Conservation (phyloP, 2,329 filamentous ascomycete genomes). For the Colletotrichum lupini region DNA sequence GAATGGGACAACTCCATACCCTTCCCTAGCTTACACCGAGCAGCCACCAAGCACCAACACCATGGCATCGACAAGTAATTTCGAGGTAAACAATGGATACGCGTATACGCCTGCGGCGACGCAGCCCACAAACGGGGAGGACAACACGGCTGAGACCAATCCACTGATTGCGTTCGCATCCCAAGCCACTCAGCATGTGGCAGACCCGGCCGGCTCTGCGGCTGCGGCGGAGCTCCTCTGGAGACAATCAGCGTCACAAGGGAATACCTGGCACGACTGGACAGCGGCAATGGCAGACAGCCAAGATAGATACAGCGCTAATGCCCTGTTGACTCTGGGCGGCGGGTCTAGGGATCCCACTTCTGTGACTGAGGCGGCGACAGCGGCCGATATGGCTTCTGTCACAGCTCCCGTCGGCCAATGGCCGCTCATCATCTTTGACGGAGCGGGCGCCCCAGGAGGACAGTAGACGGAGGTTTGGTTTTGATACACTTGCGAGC, state of each 20-base stretch:
- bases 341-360: slow-evolving; percentile 37
- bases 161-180: slow-evolving; percentile 53
- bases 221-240: slow-evolving; percentile 45
- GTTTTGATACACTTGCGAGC: neutral
- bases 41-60: slow-evolving; percentile 37
- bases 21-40: slow-evolving; percentile 44
- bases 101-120: slow-evolving; percentile 17
- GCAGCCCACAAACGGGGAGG: slow-evolving; percentile 34
- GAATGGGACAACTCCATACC: slow-evolving; percentile 43
- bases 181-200: slow-evolving; percentile 50
- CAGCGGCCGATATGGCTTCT: slow-evolving; percentile 27
- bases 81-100: slow-evolving; percentile 29
- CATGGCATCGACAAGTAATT: slow-evolving; percentile 34
- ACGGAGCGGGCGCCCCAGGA: slow-evolving; percentile 8
- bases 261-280: slow-evolving; percentile 67
- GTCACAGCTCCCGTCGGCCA: slow-evolving; percentile 26
- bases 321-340: slow-evolving; percentile 59
- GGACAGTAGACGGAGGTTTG: neutral
- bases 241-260: slow-evolving; percentile 42
- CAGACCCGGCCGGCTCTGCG: slow-evolving; percentile 38
- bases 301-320: slow-evolving; percentile 62
- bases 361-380: slow-evolving; percentile 29
- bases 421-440: slow-evolving; percentile 31
- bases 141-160: slow-evolving; percentile 45
- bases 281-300: slow-evolving; percentile 61